These are phyloP conservation scores for Naganishia antarctica DNA, from an alignment of 768 basidiomycete species.

Conservation along the genomic window DNA sequence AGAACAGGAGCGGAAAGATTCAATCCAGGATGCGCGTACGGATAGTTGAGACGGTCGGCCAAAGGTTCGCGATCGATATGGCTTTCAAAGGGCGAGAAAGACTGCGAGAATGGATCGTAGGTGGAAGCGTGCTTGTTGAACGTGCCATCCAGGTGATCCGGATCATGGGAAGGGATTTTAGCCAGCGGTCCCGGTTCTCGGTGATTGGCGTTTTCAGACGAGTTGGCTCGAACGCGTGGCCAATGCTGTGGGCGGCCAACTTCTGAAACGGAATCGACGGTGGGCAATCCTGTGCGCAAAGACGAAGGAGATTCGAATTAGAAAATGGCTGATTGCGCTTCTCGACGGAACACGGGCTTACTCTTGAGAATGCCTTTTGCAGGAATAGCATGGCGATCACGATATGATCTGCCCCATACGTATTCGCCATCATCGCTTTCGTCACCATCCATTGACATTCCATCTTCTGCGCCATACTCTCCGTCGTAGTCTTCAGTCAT, in stretches of 20 bases:
- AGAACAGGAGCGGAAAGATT: conserved; percentile 88
- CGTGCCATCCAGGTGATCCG: conserved; percentile 74
- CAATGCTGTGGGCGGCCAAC: conserved; percentile 21
- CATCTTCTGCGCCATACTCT: conserved; percentile 53
- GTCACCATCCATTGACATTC: conserved; percentile 49
- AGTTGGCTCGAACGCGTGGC: conserved; percentile 62
- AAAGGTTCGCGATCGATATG: conserved; percentile 25
- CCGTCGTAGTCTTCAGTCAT: conserved; percentile 3
- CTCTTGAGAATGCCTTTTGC: conserved; percentile 84
- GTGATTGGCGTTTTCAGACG: conserved; percentile 58
- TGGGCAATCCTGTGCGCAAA: conserved; percentile 28
- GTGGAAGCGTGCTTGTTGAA: conserved; percentile 35
- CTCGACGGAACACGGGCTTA: conserved; percentile 51
- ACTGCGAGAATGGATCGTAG: conserved; percentile 54
- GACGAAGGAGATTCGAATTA: background rate
- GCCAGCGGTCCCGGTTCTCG: conserved; percentile 70
- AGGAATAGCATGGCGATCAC: conserved; percentile 57
- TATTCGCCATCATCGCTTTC: conserved; percentile 51
- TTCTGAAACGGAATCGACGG: conserved; percentile 1
- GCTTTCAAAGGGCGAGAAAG: conserved; percentile 57
- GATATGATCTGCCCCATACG: conserved; percentile 66
- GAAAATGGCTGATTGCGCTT: background rate
- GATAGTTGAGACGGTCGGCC: conserved; percentile 51
- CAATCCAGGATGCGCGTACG: conserved; percentile 71
- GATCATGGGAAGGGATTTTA: conserved; percentile 68